phyloP scores from a whole-genome alignment of 148 eudicot species.

The Polygonum aviculare region DNA sequence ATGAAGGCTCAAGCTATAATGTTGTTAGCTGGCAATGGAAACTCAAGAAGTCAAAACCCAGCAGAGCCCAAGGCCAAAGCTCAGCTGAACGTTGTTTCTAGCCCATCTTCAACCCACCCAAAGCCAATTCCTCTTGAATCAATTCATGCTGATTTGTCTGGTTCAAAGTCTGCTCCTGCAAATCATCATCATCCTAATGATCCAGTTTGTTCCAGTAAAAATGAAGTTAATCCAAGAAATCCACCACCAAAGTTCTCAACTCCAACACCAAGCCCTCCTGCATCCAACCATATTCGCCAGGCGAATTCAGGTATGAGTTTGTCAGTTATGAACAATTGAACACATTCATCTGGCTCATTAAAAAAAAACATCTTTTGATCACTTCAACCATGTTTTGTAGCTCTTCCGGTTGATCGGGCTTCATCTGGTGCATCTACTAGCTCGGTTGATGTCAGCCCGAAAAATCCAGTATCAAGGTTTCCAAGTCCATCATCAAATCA shows the following conservation, averaged over 20 bases:
- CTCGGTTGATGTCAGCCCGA: background rate
- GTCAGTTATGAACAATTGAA: background rate
- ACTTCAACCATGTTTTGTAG: background rate
- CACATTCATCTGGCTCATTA: background rate
- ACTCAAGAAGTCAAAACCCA: constrained; percentile 15
- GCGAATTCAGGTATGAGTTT: background rate
- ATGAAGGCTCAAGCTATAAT: constrained; percentile 77
- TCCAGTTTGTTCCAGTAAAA: constrained; percentile 3
- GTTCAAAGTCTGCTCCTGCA: constrained; percentile 26
- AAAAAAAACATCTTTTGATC: background rate
- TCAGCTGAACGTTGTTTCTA: constrained; percentile 13
- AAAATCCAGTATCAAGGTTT: background rate
- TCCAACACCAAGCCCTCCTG: background rate
- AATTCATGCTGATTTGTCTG: background rate
- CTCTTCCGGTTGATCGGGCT: background rate
- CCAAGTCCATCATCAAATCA: background rate
- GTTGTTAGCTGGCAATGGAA: constrained; percentile 70
- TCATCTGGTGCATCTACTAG: background rate
- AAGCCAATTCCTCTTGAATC: background rate
- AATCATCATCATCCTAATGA: constrained; percentile 15
- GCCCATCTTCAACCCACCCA: background rate
- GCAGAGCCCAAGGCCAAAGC: constrained; percentile 15
- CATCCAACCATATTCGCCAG: background rate
- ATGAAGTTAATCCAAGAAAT: background rate
- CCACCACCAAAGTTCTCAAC: background rate